Evolutionary conservation across 306 rosid species (phyloP), one percentile per base, ranked within the genome.

Genomic region (Ormosia semicastrata): DNA sequence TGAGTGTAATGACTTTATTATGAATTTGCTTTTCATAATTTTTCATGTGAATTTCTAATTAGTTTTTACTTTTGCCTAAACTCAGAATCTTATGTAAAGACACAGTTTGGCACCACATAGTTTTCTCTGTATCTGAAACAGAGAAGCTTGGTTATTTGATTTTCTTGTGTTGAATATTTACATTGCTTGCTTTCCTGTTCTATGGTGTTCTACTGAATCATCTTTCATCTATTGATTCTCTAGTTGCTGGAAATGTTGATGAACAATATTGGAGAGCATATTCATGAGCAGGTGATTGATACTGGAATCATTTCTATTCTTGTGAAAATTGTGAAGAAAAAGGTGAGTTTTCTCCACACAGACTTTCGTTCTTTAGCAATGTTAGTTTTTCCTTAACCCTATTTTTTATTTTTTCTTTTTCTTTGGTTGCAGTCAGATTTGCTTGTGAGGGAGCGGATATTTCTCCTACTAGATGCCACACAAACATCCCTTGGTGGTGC

Each of bases 401-500:
- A 47, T 43, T 52, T 67, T 49, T 54, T 65, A 9, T 29, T 46
- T 53, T 67, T 29, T 46, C 44, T 58, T 17, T 79, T 68, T 83
- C 80, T 65, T 37, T 36, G 70, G 68, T 84, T 89, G 88, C 92
- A 95, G 99, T 89, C 99, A 71, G 92, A 95, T 71, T 87, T 91
- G 80, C 94, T 93, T 11, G 97, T 84, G 69, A 87, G 99, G 70
- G 99, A 91, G 89, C 88, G 97, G 78, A 87, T 91, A 46, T 95
- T 95, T 89, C 98, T 95, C 78, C 94, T 95, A 63, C 89, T 95
- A 62, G 99, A 95, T 89, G 99, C 98, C 50, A 93, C 95, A 44
- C 99, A 95, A 81, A 91, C 99, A 83, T 93, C 98, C 80, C 92
- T 91, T 86, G 99, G 98, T 6, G 99, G 99, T 73, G 97, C 95